Conservation (phyloP, 2,329 filamentous ascomycete genomes). For the Waltergamsia citrina region DNA sequence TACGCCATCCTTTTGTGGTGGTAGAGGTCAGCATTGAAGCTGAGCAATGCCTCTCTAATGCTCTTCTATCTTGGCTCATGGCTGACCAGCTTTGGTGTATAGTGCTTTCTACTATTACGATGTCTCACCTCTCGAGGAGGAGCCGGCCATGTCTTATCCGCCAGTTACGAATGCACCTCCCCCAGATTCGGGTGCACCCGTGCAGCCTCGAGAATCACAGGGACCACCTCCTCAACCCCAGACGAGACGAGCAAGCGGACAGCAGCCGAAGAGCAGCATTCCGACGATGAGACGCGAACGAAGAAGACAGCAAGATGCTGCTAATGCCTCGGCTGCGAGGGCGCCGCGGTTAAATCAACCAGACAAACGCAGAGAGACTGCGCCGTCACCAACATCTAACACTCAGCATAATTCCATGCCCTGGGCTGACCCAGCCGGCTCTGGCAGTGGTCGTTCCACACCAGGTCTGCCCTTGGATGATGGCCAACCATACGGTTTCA, state of each 20-base stretch:
- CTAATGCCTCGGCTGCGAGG: conserved; percentile 9
- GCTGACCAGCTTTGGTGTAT: too few species aligned
- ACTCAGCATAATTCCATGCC: background rate
- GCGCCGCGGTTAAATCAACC: background rate
- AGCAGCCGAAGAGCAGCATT: conserved; percentile 30
- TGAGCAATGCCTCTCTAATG: too few species aligned
- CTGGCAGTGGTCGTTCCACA: background rate
- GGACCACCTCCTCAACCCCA: conserved; percentile 10
- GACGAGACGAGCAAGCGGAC: conserved; percentile 7
- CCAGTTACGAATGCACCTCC: conserved; percentile 9
- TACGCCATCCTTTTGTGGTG: too few species aligned
- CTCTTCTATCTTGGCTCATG: too few species aligned
- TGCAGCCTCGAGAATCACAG: conserved; percentile 8
- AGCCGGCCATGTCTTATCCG: conserved; percentile 23
- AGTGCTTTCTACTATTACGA: too few species aligned
- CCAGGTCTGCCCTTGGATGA: conserved; percentile 1
- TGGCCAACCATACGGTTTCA: conserved; percentile 7
- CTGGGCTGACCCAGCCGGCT: conserved; percentile 2
- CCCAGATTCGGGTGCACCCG: too few species aligned
- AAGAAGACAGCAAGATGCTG: conserved; percentile 31
- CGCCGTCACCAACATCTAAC: background rate
- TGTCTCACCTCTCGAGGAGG: conserved; percentile 41
- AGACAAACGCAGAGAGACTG: background rate
- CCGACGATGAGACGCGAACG: conserved; percentile 43
- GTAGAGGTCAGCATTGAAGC: too few species aligned